These are phyloP conservation scores for Posidonia oceanica DNA, from an alignment of 116 monocot genomes.

Conservation along the genomic window DNA sequence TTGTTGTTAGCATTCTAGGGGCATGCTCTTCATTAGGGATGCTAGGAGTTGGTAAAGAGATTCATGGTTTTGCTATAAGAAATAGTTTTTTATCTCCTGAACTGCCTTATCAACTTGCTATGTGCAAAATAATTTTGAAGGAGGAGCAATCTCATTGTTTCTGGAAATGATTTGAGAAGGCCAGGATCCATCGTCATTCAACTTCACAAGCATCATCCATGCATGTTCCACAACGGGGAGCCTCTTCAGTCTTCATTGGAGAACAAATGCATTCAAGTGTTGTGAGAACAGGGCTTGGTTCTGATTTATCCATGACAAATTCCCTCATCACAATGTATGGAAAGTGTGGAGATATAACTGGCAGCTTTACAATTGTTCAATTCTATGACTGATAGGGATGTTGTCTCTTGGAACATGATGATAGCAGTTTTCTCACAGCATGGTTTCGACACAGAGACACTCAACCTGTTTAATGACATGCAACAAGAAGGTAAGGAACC, in stretches of 20 bases:
- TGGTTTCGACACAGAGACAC: constrained; percentile 17
- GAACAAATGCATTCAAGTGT: constrained; percentile 34
- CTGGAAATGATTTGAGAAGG: constrained; percentile 26
- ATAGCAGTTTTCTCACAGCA: constrained; percentile 18
- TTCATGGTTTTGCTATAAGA: no score
- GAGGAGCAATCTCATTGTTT: constrained; percentile 34
- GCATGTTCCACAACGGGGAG: constrained; percentile 31
- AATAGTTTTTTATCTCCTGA: constrained; percentile 19
- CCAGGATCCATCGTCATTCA: constrained; percentile 12
- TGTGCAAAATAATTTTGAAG: constrained; percentile 25
- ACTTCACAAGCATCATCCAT: constrained; percentile 21
- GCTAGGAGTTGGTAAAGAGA: no score
- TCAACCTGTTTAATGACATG: constrained; percentile 20
- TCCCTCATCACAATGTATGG: constrained; percentile 32
- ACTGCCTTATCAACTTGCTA: constrained; percentile 46
- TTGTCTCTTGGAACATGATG: constrained; percentile 25
- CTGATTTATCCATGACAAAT: constrained; percentile 24
- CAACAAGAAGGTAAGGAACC: constrained; percentile 15
- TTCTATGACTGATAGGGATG: constrained; percentile 15
- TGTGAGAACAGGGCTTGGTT: constrained; percentile 27
- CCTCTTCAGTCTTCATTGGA: constrained; percentile 15
- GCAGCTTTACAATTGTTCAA: constrained; percentile 10
- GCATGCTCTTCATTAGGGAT: no score
- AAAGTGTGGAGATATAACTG: constrained; percentile 16
- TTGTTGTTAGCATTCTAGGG: no score